phyloP scores from a whole-genome alignment of 2,329 filamentous ascomycete genomes.

The Trichoderma sp. region DNA sequence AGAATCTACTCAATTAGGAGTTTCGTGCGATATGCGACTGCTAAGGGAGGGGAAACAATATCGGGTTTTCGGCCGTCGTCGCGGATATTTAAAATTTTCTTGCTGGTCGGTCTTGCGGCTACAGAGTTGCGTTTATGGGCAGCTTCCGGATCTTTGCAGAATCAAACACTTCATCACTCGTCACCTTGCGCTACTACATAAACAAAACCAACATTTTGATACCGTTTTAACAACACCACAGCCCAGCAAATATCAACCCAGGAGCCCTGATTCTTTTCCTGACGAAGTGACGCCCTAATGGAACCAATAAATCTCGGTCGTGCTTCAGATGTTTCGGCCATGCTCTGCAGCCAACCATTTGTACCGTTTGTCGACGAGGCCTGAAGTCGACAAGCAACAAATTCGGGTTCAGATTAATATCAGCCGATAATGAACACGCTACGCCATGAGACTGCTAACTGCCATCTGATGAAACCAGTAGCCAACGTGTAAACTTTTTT shows the following conservation, averaged over 20 bases:
- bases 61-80: conserved; percentile 43
- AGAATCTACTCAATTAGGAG: conserved; percentile 43
- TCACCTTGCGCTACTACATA: conserved; percentile 41
- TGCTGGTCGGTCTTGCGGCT: conserved; percentile 45
- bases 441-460: conserved; percentile 37
- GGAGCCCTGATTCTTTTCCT: conserved; percentile 32
- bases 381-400: conserved; percentile 36
- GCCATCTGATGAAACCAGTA: conserved; percentile 36
- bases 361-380: conserved; percentile 38
- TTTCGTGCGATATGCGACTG: conserved; percentile 45
- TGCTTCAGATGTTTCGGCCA: conserved; percentile 40
- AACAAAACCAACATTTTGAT: conserved; percentile 39
- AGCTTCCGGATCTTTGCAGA: conserved; percentile 47
- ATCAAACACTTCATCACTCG: conserved; percentile 47
- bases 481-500: conserved; percentile 41
- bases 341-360: conserved; percentile 36
- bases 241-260: conserved; percentile 42
- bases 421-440: conserved; percentile 28
- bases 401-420: conserved; percentile 34
- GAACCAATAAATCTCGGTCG: conserved; percentile 38
- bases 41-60: conserved; percentile 43
- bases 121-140: conserved; percentile 45
- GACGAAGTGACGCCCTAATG: conserved; percentile 41
- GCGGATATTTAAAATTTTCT: conserved; percentile 40
- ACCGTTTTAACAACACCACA: conserved; percentile 43